Base-by-base conservation (phyloP, 257 asterid genomes). In the Schizonepeta tenuifolia region DNA sequence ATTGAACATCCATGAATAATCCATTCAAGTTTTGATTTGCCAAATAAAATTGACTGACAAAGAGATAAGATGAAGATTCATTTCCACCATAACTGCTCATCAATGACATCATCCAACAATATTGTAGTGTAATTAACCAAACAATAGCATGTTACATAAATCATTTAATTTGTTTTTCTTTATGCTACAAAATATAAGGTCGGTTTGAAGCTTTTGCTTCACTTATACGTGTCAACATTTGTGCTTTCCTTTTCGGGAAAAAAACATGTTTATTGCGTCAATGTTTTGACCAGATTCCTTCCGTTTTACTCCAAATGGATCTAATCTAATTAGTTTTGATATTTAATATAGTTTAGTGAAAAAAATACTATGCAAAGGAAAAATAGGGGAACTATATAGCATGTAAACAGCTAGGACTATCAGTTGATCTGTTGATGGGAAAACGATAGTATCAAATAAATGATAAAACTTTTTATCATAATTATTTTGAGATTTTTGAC, bases 91-190 rank as follows among this genome's bases (percentile, higher is more conserved):
- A 69, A 54, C 67, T 56, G 64, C 63, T 72, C 74, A 72, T 66
- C 65, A 24, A 36, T 72, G 82, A 78, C 82, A 22, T 78, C 82
- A 78, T 36, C 38, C 28, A 38, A 14, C n/a, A 66, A 66, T 57
- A 66, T 33, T 54, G 66, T 53, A 70, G 5, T 65, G 31, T 5
- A 50, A 22, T 60, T 2, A n/a, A 1, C 12, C n/a, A 63, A 63
- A 14, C 53, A 69, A 51, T 54, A 54, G 15, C 53, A 35, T 28
- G 71, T 38, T 66, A 59, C 40, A 38, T 26, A 72, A 49, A 72
- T 77, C 66, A 35, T 35, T 18, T 22, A 54, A 20, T 28, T 18
- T 18, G 43, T 22, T 70, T 36, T 55, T 65, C 24, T 73, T 73
- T 18, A 24, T 54, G 20, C 13, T 7, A 54, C 71, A 38, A 57